Conservation (phyloP, 257 asterid genomes). For the Lycium barbarum region DNA sequence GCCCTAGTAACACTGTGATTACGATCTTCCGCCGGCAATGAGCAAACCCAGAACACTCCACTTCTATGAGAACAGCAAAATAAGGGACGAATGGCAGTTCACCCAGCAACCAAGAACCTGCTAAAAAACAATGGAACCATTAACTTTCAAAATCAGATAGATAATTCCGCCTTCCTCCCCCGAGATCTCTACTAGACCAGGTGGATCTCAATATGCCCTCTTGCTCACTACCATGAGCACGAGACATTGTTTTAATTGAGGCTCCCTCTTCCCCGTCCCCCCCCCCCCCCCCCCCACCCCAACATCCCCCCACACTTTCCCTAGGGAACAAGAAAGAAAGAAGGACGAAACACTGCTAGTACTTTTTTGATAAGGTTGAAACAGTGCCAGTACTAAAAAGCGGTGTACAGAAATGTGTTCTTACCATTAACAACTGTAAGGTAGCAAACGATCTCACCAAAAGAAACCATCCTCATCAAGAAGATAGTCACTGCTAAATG, state of each 20-base stretch:
- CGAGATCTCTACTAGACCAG: not conserved
- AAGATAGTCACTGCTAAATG: not conserved
- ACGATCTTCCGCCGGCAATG: not conserved
- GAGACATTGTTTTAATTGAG: slow-evolving; percentile 1
- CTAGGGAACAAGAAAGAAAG: not conserved
- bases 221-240: not conserved
- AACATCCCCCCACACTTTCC: too few species aligned
- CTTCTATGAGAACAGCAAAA: not conserved
- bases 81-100: not conserved
- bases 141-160: not conserved
- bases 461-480: slow-evolving; percentile 16
- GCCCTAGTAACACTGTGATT: not conserved
- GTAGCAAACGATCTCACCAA: slow-evolving; percentile 8
- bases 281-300: too few species aligned
- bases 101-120: slow-evolving; percentile 9
- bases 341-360: not conserved
- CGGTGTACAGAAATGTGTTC: not conserved
- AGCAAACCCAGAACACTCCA: not conserved
- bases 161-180: not conserved
- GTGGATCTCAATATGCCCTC: not conserved
- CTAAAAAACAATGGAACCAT: not conserved
- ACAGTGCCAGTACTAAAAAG: not conserved
- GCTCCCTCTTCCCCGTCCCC: too few species aligned
- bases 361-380: not conserved
- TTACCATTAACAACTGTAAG: not conserved